Evolutionary conservation across 2,329 filamentous ascomycete species (phyloP).

Genomic region (Immersiporthe knoxdaviesiana): DNA sequence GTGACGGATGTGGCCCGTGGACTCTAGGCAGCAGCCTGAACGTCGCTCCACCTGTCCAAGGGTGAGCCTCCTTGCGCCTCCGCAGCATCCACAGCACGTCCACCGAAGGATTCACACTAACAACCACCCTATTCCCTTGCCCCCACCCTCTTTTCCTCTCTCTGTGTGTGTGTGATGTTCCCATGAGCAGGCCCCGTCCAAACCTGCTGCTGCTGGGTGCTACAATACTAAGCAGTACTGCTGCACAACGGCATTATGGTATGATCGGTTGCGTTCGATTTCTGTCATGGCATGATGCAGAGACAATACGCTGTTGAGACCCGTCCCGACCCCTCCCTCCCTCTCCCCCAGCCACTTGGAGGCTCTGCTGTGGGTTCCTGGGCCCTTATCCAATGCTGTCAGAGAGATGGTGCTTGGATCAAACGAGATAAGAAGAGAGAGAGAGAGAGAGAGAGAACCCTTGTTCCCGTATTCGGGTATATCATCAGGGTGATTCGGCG

Average conservation of each 20-base stretch:
- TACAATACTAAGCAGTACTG: too few relatives aligned
- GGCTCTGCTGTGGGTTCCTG: not conserved
- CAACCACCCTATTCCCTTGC: not conserved
- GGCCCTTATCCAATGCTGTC: not conserved
- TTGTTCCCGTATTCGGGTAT: not conserved
- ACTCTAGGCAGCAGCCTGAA: conserved; percentile 19
- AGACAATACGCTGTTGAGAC: not conserved
- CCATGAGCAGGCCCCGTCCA: not conserved
- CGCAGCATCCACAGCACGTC: conserved; percentile 4
- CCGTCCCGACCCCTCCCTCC: too few relatives aligned
- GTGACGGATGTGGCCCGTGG: conserved; percentile 14
- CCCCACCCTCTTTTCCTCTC: not conserved
- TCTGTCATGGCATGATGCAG: not conserved
- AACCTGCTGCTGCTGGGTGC: too few relatives aligned
- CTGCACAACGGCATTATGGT: not conserved
- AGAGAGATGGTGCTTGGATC: not conserved
- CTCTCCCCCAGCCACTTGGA: not conserved
- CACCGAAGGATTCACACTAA: conserved; percentile 17
- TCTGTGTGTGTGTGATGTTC: not conserved
- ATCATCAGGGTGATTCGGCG: not conserved
- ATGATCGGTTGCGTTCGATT: not conserved
- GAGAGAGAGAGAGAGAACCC: not conserved
- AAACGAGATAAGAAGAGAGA: not conserved
- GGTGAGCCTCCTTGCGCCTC: conserved; percentile 15
- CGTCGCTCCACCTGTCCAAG: not conserved